Conservation (phyloP, 495 filamentous ascomycete species). For the Penicilliopsis zonata region DNA sequence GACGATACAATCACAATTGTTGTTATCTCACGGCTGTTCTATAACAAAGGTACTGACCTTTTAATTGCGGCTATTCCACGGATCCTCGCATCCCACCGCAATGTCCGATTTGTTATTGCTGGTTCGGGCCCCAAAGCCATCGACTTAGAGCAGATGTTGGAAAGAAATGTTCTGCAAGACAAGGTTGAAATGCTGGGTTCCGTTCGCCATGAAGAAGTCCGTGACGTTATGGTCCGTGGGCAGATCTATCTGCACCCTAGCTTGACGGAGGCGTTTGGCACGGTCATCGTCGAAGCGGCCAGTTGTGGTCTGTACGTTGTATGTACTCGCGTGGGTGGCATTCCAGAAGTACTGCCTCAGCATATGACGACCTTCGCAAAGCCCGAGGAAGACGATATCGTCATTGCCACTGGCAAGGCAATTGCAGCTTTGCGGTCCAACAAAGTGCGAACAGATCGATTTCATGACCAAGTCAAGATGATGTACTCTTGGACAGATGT, state of each 20-base stretch:
- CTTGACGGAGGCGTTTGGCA: conserved; percentile 93
- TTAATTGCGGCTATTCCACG: conserved; percentile 89
- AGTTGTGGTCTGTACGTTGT: conserved; percentile 93
- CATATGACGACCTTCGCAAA: conserved; percentile 94
- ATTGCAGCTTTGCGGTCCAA: conserved; percentile 71
- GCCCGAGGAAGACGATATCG: conserved; percentile 86
- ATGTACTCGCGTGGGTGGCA: conserved; percentile 90
- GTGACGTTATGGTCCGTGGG: conserved; percentile 95
- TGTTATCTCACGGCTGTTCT: conserved; percentile 93
- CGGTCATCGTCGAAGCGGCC: conserved; percentile 93
- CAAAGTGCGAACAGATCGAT: conserved; percentile 79
- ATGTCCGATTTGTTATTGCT: conserved; percentile 94
- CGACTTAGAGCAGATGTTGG: conserved; percentile 94
- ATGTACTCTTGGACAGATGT: conserved; percentile 99
- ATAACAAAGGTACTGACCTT: conserved; percentile 96
- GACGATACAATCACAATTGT: conserved; percentile 89
- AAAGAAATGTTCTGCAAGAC: conserved; percentile 90
- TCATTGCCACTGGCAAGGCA: conserved; percentile 67
- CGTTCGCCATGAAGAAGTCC: conserved; percentile 88
- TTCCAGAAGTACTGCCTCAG: conserved; percentile 84
- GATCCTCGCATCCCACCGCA: conserved; percentile 75
- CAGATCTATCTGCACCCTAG: conserved; percentile 95
- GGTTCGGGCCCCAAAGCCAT: conserved; percentile 94
- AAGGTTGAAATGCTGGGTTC: conserved; percentile 84
- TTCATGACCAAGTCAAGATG: conserved; percentile 90